Conservation (phyloP, 495 filamentous ascomycete species). For the Geoglossum glabrum region DNA sequence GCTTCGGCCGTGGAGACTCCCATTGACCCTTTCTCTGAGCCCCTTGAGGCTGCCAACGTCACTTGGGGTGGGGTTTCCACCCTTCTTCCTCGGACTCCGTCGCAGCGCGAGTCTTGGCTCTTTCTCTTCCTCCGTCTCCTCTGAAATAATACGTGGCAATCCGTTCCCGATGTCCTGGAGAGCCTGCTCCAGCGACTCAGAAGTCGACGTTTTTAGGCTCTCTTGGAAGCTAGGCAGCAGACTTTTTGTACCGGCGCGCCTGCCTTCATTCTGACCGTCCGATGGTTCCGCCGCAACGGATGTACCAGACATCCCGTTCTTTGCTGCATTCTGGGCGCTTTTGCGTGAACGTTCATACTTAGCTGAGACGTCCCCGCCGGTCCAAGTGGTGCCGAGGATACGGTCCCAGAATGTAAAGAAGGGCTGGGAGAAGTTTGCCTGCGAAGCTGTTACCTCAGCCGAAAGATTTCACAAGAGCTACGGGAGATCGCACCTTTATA, state of each 20-base stretch:
- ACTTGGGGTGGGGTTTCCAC: constrained; percentile 9
- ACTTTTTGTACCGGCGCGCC: not conserved
- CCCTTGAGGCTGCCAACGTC: constrained; percentile 19
- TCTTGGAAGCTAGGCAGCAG: not conserved
- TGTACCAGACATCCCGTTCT: not conserved
- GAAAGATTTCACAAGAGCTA: not conserved
- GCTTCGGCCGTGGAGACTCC: constrained; percentile 17
- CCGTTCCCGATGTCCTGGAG: constrained; percentile 10
- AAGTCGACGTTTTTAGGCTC: not conserved
- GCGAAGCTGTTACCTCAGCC: not conserved
- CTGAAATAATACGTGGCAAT: constrained; percentile 10
- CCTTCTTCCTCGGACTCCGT: constrained; percentile 16
- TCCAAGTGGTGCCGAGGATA: constrained; percentile 51
- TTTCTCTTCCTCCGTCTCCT: constrained; percentile 17
- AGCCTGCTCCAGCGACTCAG: constrained; percentile 10
- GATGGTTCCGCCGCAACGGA: not conserved
- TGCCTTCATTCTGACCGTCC: not conserved
- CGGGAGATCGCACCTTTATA: constrained; percentile 41
- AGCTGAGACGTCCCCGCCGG: constrained; percentile 33
- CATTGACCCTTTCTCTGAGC: constrained; percentile 20
- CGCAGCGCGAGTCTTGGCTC: constrained; percentile 4
- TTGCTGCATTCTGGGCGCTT: not conserved
- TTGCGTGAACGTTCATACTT: constrained; percentile 21
- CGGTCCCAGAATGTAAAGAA: constrained; percentile 80
- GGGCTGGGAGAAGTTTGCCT: constrained; percentile 50